Conservation (phyloP, 1,284 basidiomycete genomes). For the Cryptococcus depauperatus region DNA sequence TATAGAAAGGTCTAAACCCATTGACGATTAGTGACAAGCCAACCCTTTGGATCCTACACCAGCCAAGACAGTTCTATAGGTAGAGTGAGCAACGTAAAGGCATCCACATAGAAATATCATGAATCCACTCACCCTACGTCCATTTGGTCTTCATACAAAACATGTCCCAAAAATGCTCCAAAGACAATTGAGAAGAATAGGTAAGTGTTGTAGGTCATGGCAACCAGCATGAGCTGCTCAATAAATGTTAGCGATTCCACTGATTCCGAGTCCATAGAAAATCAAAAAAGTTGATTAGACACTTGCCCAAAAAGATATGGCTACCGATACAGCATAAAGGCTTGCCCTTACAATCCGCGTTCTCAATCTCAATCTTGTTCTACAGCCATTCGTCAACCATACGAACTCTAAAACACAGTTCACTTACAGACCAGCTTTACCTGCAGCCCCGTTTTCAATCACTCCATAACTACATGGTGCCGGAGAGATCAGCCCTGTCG, state of each 20-base stretch:
- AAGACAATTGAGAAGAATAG: conserved; percentile 44
- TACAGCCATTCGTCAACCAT: conserved; percentile 2
- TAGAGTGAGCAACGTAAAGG: too few relatives aligned
- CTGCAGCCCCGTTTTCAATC: conserved; percentile 20
- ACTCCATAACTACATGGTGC: conserved; percentile 19
- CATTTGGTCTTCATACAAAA: conserved; percentile 40
- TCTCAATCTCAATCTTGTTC: conserved; percentile 18
- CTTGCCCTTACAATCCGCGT: conserved; percentile 27
- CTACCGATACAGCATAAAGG: conserved; percentile 36
- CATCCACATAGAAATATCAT: neutral
- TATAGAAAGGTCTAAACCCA: neutral
- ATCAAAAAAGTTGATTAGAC: neutral
- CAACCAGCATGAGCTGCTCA: conserved; percentile 46
- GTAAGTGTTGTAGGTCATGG: conserved; percentile 47
- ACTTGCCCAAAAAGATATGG: conserved; percentile 43
- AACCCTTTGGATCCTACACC: conserved; percentile 23
- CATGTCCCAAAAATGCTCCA: conserved; percentile 43
- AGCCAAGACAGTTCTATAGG: conserved; percentile 8
- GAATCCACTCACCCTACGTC: conserved; percentile 31
- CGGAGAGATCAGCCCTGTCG: conserved; percentile 21
- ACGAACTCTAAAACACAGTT: neutral
- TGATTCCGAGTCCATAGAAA: too few relatives aligned
- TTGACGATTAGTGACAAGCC: conserved; percentile 27
- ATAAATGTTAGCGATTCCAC: neutral
- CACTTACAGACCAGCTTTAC: conserved; percentile 30